Evolutionary conservation across 2,329 filamentous ascomycete species (phyloP), one percentile per base, ranked within the genome.

Genomic region (Alternaria alternata): DNA sequence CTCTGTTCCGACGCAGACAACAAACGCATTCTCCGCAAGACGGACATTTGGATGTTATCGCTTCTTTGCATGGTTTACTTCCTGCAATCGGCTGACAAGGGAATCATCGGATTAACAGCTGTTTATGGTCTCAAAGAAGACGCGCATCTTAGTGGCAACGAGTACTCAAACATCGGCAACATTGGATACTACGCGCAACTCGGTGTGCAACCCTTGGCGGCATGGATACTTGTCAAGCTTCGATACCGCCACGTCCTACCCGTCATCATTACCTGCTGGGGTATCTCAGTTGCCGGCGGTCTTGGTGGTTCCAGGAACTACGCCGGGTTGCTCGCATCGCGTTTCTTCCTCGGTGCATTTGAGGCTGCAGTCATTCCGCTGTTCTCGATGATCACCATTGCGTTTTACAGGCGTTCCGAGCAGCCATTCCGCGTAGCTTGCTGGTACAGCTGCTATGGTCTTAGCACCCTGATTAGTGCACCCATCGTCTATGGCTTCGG

Each of bases 371-470:
- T 70, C 41, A 54, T 69, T 28, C 70, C 70, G 2, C 54, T 71
- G 1, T 73, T 73, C 57, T 69, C 69, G 2, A 68, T 72, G 47
- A 71, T 73, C 42, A 73, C 69, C 16, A 69, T 69, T 9, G 66
- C 64, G 2, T 73, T 71, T 38, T 70, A 70, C 48, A 61, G 63
- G 9, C 67, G 68, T 38, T 66, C 67, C 0, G 68, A 70, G 51
- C 66, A 69, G 49, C 68, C 68, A 6, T 68, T 69, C 49, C 55
- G 59, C 5, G 59, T 59, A 32, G 51, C 51, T 6, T 84, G 90
- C 59, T 91, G 89, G 89, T 90, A 90, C 77, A 84, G 81, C 53
- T 89, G 88, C 78, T 89, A 88, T 63, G 87, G 87, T 6, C 83
- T 85, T 51, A 87, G 84, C 2, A 86, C 74, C 7, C 85, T 89